Evolutionary conservation across 1,284 basidiomycete species (phyloP).

Genomic region (Macrocystidia cucumis): DNA sequence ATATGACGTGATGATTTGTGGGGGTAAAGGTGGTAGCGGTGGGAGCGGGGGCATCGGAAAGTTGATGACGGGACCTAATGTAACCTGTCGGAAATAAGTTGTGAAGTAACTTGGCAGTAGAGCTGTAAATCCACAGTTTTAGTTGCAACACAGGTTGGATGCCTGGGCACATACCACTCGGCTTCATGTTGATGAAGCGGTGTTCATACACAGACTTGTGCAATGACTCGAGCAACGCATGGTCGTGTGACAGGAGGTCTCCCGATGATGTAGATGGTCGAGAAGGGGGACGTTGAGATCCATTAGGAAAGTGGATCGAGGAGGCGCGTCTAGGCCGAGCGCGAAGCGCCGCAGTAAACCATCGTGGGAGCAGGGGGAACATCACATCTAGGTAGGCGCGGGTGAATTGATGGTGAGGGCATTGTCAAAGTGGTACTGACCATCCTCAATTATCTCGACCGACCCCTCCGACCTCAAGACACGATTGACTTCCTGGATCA

Average conservation of each 20-base stretch:
- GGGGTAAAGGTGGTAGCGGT: slow-evolving; percentile 51
- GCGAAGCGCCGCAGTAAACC: slow-evolving; percentile 59
- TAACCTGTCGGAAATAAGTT: slow-evolving; percentile 61
- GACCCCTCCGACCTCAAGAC: slow-evolving; percentile 60
- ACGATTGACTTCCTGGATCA: slow-evolving; percentile 55
- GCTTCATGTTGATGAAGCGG: slow-evolving; percentile 60
- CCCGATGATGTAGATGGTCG: slow-evolving; percentile 23
- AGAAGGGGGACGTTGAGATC: slow-evolving; percentile 25
- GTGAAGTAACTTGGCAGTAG: slow-evolving; percentile 64
- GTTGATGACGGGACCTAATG: slow-evolving; percentile 49
- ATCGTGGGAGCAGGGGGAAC: slow-evolving; percentile 54
- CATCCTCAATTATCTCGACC: slow-evolving; percentile 67
- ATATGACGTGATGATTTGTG: slow-evolving; percentile 33
- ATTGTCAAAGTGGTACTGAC: slow-evolving; percentile 29
- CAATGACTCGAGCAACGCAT: slow-evolving; percentile 57
- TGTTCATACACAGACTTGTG: slow-evolving; percentile 55
- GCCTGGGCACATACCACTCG: slow-evolving; percentile 37
- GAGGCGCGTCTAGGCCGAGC: slow-evolving; percentile 34
- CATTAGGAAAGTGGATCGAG: slow-evolving; percentile 41
- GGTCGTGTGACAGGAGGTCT: slow-evolving; percentile 38
- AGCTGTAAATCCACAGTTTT: slow-evolving; percentile 28
- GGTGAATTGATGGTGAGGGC: slow-evolving; percentile 4
- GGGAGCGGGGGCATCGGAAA: slow-evolving; percentile 68
- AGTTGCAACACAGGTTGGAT: not conserved
- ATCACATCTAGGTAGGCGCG: slow-evolving; percentile 38